Conservation (phyloP, 1,284 basidiomycete species). For the Malassezia sp. region DNA sequence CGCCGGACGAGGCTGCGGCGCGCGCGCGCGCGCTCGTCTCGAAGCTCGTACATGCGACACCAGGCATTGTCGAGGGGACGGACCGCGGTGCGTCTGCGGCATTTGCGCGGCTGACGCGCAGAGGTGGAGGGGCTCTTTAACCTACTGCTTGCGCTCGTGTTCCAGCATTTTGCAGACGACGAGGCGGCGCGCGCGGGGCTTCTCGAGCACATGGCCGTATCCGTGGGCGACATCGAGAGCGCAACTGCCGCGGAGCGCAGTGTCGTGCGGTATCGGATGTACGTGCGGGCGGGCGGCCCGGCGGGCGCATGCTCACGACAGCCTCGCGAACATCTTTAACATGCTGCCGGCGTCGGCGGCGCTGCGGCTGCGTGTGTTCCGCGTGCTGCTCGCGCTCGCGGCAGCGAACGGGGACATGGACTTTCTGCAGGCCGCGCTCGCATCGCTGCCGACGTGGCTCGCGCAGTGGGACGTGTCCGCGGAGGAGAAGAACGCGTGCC, state of each 20-base stretch:
- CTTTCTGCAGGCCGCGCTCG: conserved; percentile 28
- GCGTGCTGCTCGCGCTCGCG: conserved; percentile 30
- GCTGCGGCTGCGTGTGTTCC: conserved; percentile 29
- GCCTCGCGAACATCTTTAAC: conserved; percentile 44
- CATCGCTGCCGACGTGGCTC: conserved; percentile 34
- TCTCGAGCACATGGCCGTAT: conserved; percentile 17
- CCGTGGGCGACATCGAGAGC: neutral
- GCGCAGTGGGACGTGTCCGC: conserved; percentile 34
- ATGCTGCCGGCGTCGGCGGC: conserved; percentile 25
- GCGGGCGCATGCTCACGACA: no score
- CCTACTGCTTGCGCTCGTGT: conserved; percentile 30
- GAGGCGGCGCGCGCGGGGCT: conserved; percentile 15
- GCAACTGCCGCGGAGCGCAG: conserved; percentile 8
- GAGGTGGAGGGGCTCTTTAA: conserved; percentile 44
- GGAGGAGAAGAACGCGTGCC: conserved; percentile 24
- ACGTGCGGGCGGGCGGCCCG: no score
- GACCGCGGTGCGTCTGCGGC: conserved; percentile 25
- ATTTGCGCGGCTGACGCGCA: no score
- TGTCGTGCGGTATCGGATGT: conserved; percentile 22
- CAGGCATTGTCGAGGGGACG: conserved; percentile 27
- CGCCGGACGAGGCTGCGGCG: conserved; percentile 3
- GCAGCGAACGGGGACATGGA: conserved; percentile 39
- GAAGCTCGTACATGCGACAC: conserved; percentile 26
- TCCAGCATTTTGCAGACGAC: conserved; percentile 13
- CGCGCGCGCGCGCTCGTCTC: conserved; percentile 23